Evolutionary conservation across 1,139 yeast genomes (phyloP).

Genomic region (Geotrichum macrosporum): DNA sequence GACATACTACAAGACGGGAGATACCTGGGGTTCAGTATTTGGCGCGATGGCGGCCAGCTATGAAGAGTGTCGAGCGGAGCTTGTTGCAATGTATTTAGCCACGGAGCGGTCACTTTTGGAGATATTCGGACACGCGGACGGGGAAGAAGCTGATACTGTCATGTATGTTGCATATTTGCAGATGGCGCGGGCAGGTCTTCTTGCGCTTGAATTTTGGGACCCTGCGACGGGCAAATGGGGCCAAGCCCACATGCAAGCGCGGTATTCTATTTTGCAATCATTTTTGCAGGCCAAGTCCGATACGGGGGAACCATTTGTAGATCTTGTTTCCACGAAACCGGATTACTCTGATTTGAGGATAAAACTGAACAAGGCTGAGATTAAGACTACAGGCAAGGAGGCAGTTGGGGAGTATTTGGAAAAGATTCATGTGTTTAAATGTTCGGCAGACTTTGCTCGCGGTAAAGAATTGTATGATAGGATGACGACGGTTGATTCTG

Average conservation of each 20-base stretch:
- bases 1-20: constrained; percentile 70
- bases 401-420: constrained; percentile 68
- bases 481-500: constrained; percentile 61
- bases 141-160: constrained; percentile 56
- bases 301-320: constrained; percentile 43
- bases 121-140: constrained; percentile 59
- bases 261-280: constrained; percentile 76
- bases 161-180: constrained; percentile 62
- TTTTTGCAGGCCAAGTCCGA: constrained; percentile 51
- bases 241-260: constrained; percentile 90
- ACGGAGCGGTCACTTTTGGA: constrained; percentile 62
- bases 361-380: constrained; percentile 38
- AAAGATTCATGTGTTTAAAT: constrained; percentile 71
- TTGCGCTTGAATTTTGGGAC: constrained; percentile 83
- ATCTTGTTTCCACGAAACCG: constrained; percentile 46
- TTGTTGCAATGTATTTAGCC: constrained; percentile 76
- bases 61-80: constrained; percentile 91
- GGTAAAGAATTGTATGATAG: constrained; percentile 62
- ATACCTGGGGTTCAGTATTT: constrained; percentile 85
- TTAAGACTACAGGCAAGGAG: constrained; percentile 62
- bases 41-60: constrained; percentile 86
- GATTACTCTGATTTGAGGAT: constrained; percentile 54
- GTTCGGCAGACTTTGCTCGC: constrained; percentile 62
- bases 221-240: constrained; percentile 82
- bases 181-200: constrained; percentile 84